Evolutionary conservation across 83 land plant genomes (phyloP), one percentile per base, ranked within the genome.

Genomic region (Thuja plicata): DNA sequence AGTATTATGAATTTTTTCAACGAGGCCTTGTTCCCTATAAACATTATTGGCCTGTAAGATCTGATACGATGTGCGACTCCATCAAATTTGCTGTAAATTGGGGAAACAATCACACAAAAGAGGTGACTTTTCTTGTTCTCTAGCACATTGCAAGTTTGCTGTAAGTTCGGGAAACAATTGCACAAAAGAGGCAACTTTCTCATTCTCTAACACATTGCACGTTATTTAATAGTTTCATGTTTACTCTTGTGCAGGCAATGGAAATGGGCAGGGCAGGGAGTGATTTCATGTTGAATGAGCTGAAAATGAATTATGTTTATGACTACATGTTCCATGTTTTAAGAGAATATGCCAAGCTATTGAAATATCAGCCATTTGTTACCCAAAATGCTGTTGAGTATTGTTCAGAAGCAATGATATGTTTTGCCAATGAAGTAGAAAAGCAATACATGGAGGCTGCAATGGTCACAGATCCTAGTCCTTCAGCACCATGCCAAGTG

Each of bases 271-370:
- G 60, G 60, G 87, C 17, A 57, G 93, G 88, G 16, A 89, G 88
- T 16, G 41, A 87, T 30, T 90, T 89, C 87, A 71, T 93, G 13
- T 43, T 35, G 30, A 87, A 91, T 60, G 87, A 88, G 16, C 35
- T 93, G 78, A 89, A 71, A 77, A 89, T 90, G 91, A 88, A 90
- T 16, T 45, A 88, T 90, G 92, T 92, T 21, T 93, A 93, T 24
- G 93, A 91, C 46, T 93, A 93, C 91, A 93, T 93, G 94, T 88
- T 93, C 40, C 93, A 93, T 66, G 71, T 79, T 16, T 70, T 93
- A 17, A 70, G 21, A 35, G 93, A 88, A 48, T 93, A 93, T 80
- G 89, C 93, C 17, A 92, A 92, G 74, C 87, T 93, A 9, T 37
- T 91, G 82, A 86, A 27, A 35, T 93, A 88, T 87, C 89, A 92